Evolutionary conservation across 73 alveolate species (phyloP).

Genomic region (Paramecium biaurelia): DNA sequence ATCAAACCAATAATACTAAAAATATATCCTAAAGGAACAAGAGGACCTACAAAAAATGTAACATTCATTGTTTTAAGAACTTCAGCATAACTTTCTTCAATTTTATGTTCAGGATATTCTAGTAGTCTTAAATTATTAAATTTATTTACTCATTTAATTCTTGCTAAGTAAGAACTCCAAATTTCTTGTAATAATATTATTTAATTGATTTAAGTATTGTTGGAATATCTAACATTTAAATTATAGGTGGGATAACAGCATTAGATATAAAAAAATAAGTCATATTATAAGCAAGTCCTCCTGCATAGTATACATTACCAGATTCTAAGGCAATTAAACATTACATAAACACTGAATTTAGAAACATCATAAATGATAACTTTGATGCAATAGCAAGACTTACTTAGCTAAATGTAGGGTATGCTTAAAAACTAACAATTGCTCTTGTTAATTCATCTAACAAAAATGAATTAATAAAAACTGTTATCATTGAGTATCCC

Average conservation of each 20-base stretch:
- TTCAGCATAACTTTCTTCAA: conserved; percentile 58
- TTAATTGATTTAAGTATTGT: not conserved
- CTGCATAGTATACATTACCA: conserved; percentile 40
- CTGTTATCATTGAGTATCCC: not conserved
- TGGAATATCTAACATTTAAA: not conserved
- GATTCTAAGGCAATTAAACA: conserved; percentile 12
- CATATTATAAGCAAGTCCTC: conserved; percentile 51
- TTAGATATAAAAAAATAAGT: conserved; percentile 31
- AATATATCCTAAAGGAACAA: conserved; percentile 52
- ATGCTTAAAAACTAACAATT: conserved; percentile 39
- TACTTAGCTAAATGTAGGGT: not conserved
- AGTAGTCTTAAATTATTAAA: not conserved
- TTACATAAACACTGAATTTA: conserved; percentile 31
- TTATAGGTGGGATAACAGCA: not conserved
- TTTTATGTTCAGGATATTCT: conserved; percentile 50
- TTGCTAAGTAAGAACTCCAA: not conserved
- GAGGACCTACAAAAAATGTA: conserved; percentile 42
- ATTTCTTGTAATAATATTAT: not conserved
- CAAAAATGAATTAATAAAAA: not conserved
- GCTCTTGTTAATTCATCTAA: not conserved
- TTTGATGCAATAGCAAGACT: conserved; percentile 36
- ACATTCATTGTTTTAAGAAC: conserved; percentile 53
- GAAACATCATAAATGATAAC: conserved; percentile 48
- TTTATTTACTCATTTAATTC: conserved; percentile 27
- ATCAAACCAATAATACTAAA: conserved; percentile 38